A percentile compares a stretch with the other conserved stretches of the same genome.
Conservation (phyloP, 2,329 filamentous ascomycete genomes). For the Sclerotinia minor region DNA sequence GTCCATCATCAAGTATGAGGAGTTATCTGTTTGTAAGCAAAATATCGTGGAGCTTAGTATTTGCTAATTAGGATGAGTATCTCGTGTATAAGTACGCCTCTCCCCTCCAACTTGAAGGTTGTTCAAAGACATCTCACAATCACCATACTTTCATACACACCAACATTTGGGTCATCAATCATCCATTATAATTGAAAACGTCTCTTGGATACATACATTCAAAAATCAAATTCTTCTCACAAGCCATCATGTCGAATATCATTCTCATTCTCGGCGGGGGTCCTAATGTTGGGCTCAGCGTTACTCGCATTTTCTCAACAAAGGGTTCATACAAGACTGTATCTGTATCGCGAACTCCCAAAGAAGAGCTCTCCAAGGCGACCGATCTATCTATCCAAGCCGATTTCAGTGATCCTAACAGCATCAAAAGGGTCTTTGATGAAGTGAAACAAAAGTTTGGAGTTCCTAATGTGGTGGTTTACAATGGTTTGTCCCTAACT, state of each 20-base stretch:
- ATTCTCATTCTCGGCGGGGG: slow-evolving; percentile 48
- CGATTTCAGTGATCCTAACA: slow-evolving; percentile 43
- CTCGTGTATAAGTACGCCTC: not conserved
- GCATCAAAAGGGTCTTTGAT: slow-evolving; percentile 41
- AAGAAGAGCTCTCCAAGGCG: slow-evolving; percentile 35
- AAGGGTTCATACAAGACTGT: slow-evolving; percentile 47
- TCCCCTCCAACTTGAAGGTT: not conserved
- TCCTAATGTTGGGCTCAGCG: slow-evolving; percentile 43
- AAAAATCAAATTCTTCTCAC: not conserved
- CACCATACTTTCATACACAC: not conserved
- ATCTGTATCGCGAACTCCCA: slow-evolving; percentile 41
- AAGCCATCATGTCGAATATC: slow-evolving; percentile 19
- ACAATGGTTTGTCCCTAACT: slow-evolving; percentile 42
- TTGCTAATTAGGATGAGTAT: no score
- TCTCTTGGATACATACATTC: not conserved
- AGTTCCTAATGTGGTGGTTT: slow-evolving; percentile 47
- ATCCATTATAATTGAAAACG: not conserved
- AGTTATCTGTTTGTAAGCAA: no score
- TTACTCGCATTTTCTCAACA: slow-evolving; percentile 43
- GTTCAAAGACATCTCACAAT: not conserved
- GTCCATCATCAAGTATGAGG: no score
- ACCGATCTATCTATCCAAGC: slow-evolving; percentile 41
- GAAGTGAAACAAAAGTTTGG: slow-evolving; percentile 43
- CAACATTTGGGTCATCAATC: not conserved
- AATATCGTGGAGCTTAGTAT: no score